Percentiles rank a stretch among this genome's conserved stretches.
phyloP scores from a whole-genome alignment of 768 basidiomycete genomes.

The Amanita thiersii region DNA sequence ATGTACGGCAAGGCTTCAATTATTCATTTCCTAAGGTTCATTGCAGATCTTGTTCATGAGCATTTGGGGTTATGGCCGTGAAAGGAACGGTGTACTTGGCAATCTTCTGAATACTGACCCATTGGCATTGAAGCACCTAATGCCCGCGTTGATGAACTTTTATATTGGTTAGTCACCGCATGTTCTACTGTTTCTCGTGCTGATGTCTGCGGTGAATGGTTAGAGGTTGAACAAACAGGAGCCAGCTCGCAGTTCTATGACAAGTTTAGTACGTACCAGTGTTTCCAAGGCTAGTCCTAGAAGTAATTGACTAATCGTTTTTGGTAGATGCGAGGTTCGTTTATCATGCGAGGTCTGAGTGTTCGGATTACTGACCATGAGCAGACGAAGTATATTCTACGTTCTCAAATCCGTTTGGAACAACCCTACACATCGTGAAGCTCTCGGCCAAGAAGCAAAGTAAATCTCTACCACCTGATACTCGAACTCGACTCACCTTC shows the following conservation, averaged over 20 bases:
- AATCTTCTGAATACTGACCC: slow-evolving; percentile 78
- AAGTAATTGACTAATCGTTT: slow-evolving; percentile 25
- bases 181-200: neutral
- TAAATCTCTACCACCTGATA: slow-evolving; percentile 21
- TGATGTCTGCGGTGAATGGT: slow-evolving; percentile 8
- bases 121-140: slow-evolving; percentile 79
- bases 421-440: slow-evolving; percentile 82
- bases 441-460: slow-evolving; percentile 75
- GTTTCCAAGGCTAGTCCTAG: neutral
- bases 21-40: neutral
- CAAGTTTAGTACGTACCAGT: slow-evolving; percentile 74
- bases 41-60: slow-evolving; percentile 67
- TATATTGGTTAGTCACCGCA: slow-evolving; percentile 67
- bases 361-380: slow-evolving; percentile 1
- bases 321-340: slow-evolving; percentile 8
- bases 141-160: slow-evolving; percentile 87
- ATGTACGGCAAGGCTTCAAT: slow-evolving; percentile 14
- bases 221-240: slow-evolving; percentile 96
- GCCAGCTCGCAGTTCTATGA: slow-evolving; percentile 98
- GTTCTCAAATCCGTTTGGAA: slow-evolving; percentile 89
- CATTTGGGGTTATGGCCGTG: slow-evolving; percentile 57
- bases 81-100: slow-evolving; percentile 68
- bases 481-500: slow-evolving; percentile 2
- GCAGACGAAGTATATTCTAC: slow-evolving; percentile 77
- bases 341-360: neutral